Evolutionary conservation across 345 rosid species (phyloP).

Genomic region (Aquilaria malaccensis): DNA sequence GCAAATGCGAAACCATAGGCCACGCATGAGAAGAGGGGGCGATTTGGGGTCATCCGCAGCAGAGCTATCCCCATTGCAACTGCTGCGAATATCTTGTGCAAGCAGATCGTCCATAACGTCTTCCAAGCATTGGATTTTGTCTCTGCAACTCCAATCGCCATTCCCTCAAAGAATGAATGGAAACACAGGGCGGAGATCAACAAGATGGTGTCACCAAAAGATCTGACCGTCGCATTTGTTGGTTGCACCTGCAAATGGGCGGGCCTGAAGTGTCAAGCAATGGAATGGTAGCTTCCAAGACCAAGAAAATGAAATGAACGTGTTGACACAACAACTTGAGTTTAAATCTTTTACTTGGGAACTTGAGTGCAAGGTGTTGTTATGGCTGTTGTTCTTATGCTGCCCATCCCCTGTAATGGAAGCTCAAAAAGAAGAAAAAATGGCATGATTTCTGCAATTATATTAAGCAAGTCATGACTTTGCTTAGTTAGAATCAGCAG

Average conservation of each 20-base stretch:
- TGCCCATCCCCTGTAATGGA: constrained; percentile 39
- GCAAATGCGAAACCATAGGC: constrained; percentile 64
- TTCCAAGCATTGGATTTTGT: constrained; percentile 52
- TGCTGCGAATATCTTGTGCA: constrained; percentile 67
- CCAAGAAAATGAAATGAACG: constrained; percentile 42
- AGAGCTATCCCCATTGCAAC: constrained; percentile 75
- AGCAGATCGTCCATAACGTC: constrained; percentile 55
- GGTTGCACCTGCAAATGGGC: not conserved
- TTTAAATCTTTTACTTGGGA: constrained; percentile 25
- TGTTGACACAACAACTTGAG: no score
- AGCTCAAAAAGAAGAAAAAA: constrained; percentile 69
- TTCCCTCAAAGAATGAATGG: constrained; percentile 78
- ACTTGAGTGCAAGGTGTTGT: constrained; percentile 8
- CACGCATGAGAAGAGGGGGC: constrained; percentile 38
- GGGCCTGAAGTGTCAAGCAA: constrained; percentile 28
- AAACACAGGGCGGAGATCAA: constrained; percentile 66
- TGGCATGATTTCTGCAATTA: constrained; percentile 71
- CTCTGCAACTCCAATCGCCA: constrained; percentile 65
- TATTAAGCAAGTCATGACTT: constrained; percentile 90
- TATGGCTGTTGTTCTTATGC: constrained; percentile 14
- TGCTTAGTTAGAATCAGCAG: constrained; percentile 44
- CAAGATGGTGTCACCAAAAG: constrained; percentile 52
- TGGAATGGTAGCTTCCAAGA: constrained; percentile 66
- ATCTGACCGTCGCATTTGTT: constrained; percentile 15
- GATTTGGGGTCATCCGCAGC: constrained; percentile 53